phyloP scores from a whole-genome alignment of 2,329 filamentous ascomycete species.

The Lachnellula subtilissima region DNA sequence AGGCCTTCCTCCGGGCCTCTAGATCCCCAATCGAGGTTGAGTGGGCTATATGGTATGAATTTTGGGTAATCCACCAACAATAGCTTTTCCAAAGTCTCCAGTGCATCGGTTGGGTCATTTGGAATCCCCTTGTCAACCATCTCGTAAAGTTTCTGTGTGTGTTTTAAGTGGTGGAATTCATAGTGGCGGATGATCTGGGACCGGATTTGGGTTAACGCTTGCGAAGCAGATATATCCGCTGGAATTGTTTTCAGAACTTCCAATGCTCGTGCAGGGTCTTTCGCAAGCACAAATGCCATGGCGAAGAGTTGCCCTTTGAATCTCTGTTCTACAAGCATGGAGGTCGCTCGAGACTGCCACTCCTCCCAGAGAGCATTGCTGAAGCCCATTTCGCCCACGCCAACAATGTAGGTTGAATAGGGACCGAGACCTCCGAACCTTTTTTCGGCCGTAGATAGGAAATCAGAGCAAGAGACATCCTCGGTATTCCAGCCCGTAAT shows the following conservation, averaged over 20 bases:
- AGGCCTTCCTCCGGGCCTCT: background rate
- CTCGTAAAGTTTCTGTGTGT: background rate
- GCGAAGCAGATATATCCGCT: background rate
- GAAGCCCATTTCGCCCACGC: slow-evolving; percentile 14
- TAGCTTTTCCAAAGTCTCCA: background rate
- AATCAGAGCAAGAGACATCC: background rate
- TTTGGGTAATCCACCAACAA: background rate
- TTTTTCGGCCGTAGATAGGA: background rate
- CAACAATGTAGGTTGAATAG: slow-evolving; percentile 12
- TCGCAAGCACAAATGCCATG: slow-evolving; percentile 15
- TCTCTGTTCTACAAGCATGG: background rate
- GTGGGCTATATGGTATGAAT: background rate
- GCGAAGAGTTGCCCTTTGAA: slow-evolving; percentile 13
- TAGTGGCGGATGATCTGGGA: background rate
- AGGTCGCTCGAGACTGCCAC: slow-evolving; percentile 3
- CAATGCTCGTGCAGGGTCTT: slow-evolving; percentile 11
- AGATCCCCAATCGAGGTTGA: background rate
- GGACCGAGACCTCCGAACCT: background rate
- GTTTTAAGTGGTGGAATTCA: background rate
- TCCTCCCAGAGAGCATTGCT: slow-evolving; percentile 12
- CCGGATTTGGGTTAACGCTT: background rate
- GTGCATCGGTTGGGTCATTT: background rate
- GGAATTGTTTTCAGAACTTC: slow-evolving; percentile 10
- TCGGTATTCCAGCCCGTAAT: slow-evolving; percentile 15
- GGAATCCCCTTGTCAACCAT: background rate